Evolutionary conservation across 2,329 filamentous ascomycete species (phyloP), one percentile per base, ranked within the genome.

Genomic region (Fusarium neocosmosporiellum): DNA sequence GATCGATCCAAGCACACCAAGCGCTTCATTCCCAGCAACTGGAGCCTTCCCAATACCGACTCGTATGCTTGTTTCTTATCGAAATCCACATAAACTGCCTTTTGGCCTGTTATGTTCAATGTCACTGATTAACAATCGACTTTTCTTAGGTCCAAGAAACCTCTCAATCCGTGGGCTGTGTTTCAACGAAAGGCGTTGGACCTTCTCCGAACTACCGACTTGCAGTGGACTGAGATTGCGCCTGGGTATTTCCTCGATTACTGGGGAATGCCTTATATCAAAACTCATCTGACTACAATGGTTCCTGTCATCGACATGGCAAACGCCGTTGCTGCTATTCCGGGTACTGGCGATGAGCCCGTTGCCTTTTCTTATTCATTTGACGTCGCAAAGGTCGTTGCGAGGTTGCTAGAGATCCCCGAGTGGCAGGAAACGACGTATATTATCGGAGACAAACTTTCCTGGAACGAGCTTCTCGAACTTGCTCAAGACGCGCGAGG

Each of bases 21-120:
- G 27, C 59, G 67, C 34, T 69, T 69, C 53, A 57, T 69, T 39
- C 20, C 59, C 4, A 67, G 67, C 39, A 69, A 67, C 37, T 64
- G 64, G 64, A 58, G 43, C 24, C 10, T 63, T 18, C 64, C 67
- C 10, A 63, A 63, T 48, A n/a, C 36, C 18, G 34, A 61, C 14
- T 39, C 43, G 64, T 69, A 16, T 41, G 64, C 60, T 20, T 14
- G 11, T 4, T 59, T 29, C 29, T 43, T 14, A 14, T 11, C 16
- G 13, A 14, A n/a, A 31, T n/a, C 16, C 6, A 31, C 8, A 22
- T 16, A 10, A 55, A 9, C 10, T 4, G 4, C 6, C 18, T 7
- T 24, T 31, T 31, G 4, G 13, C 20, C 7, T 34, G 13, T 18
- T 55, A 20, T 48, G 16, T 27, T 18, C 33, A 18, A 34, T 24